These are phyloP conservation scores for Zea luxurians DNA, from an alignment of 176 grass and related monocot genomes.

Conservation along the genomic window DNA sequence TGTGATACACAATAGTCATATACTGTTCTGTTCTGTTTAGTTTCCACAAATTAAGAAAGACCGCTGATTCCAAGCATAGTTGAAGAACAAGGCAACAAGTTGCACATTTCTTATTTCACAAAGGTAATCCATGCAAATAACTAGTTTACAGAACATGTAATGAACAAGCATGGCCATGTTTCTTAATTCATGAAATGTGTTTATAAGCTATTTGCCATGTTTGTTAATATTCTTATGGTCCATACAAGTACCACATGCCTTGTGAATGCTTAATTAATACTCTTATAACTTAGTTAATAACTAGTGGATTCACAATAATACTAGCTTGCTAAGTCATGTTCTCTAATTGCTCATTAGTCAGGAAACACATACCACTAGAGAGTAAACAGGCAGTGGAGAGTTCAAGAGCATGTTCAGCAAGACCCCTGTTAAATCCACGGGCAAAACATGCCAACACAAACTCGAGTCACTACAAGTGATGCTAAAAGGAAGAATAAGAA, in stretches of 20 bases:
- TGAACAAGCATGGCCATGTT: constrained; percentile 3
- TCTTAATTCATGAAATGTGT: constrained; percentile 27
- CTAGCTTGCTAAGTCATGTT: constrained; percentile 14
- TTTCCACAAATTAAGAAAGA: constrained; percentile 54
- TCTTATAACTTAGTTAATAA: background rate
- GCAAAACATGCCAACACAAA: constrained; percentile 25
- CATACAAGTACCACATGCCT: constrained; percentile 2
- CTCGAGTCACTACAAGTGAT: constrained; percentile 22
- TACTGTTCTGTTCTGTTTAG: constrained; percentile 49
- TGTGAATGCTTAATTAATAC: background rate
- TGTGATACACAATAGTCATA: constrained; percentile 41
- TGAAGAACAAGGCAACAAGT: constrained; percentile 49
- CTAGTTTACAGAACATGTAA: constrained; percentile 30
- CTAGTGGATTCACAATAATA: background rate
- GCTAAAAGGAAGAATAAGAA: constrained; percentile 15
- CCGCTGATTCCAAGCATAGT: constrained; percentile 48
- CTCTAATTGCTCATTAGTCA: background rate
- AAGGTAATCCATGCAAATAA: constrained; percentile 45
- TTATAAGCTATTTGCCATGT: constrained; percentile 9
- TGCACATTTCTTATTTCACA: constrained; percentile 31
- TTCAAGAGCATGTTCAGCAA: constrained; percentile 79
- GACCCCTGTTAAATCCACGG: constrained; percentile 56
- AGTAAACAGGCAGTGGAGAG: constrained; percentile 57
- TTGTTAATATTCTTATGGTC: constrained; percentile 21
- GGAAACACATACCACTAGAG: constrained; percentile 68